Evolutionary conservation across 768 basidiomycete genomes (phyloP).

Genomic region (Multifurca ochricompacta): DNA sequence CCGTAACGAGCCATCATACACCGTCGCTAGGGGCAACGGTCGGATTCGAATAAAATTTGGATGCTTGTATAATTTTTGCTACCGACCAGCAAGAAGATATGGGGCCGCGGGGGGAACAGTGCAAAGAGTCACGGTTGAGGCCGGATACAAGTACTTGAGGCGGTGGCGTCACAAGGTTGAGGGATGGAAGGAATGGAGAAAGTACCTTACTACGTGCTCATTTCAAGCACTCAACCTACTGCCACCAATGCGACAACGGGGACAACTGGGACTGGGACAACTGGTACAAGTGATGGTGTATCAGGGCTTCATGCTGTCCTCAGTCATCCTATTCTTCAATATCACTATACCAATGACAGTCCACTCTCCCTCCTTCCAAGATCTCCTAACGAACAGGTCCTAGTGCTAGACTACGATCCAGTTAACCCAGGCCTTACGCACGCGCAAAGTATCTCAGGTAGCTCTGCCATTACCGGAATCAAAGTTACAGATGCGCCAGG

Average conservation of each 20-base stretch:
- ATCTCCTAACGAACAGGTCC: slow-evolving; percentile 56
- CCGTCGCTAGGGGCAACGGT: neutral
- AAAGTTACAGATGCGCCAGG: slow-evolving; percentile 70
- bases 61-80: no score
- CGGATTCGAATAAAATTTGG: neutral
- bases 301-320: no score
- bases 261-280: no score
- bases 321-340: slow-evolving; percentile 67
- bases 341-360: slow-evolving; percentile 75
- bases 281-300: no score
- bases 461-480: slow-evolving; percentile 47
- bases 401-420: slow-evolving; percentile 67
- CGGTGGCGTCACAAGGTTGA: neutral
- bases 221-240: slow-evolving; percentile 43
- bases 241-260: no score
- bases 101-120: no score
- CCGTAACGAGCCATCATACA: neutral
- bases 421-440: slow-evolving; percentile 31
- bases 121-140: no score
- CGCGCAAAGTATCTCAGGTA: slow-evolving; percentile 43
- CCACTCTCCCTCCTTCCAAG: slow-evolving; percentile 57
- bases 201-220: slow-evolving; percentile 61
- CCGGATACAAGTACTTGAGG: no score
- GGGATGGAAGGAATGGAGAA: slow-evolving; percentile 19
- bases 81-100: no score